Evolutionary conservation across 306 rosid genomes (phyloP), one percentile per base, ranked within the genome.

Genomic region (Pyrus bretschneideri): DNA sequence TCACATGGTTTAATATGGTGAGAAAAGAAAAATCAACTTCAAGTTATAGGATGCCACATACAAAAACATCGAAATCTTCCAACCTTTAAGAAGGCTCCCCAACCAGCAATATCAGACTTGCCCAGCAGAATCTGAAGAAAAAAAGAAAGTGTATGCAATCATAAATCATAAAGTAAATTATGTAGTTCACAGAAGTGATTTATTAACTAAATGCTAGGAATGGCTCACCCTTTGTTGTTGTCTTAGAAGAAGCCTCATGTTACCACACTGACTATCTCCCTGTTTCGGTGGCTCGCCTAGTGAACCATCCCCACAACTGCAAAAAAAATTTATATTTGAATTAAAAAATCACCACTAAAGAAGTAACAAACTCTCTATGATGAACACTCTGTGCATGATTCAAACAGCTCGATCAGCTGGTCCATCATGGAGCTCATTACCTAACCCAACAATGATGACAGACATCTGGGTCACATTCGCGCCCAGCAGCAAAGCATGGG

Each of bases 81-180:
- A 62, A 95, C 98, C 98, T 95, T 95, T 77, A 95, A 81, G 81
- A 95, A 95, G 52, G 98, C 98, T 78, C 98, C 98, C 98, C 98
- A 95, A 82, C 98, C 98, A 66, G 97, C 96, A 82, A 95, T 90
- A 88, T 95, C 98, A 71, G 98, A 95, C 83, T 89, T 90, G 27
- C 88, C 92, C 86, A 95, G 84, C 74, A 95, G 96, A 87, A 92
- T 92, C 98, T 95, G 87, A 73, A 67, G 51, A 66, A 73, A 38
- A 7, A 76, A 79, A 80, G 31, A 31, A 67, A 72, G 23, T 73
- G 74, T 62, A 66, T 45, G 75, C 65, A 80, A 69, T 55, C 58
- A 71, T 69, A 52, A 52, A 22, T 75, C 63, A 84, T 72, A 72
- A 45, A 67, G 44, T 61, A 33, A n/a, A 49, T 63, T 82, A 59